Base-by-base conservation (phyloP, 2,329 filamentous ascomycete genomes). In the Fusarium domesticum region DNA sequence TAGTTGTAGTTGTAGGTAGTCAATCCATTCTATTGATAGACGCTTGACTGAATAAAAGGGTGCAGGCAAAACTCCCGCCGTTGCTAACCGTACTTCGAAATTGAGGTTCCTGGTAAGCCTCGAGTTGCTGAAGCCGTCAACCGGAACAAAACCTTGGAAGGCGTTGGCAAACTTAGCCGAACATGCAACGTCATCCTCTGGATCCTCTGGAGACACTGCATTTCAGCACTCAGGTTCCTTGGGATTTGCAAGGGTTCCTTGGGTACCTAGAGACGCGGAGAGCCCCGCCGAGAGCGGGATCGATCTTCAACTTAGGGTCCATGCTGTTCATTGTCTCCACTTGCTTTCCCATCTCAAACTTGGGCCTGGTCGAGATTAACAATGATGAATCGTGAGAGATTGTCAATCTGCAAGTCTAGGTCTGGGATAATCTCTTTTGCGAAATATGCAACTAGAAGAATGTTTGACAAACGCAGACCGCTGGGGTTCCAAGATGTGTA, bases 211-310 rank as follows among this genome's bases (percentile, higher is more conserved):
- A 41, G 47, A 47, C 50, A 15, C 47, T 48, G 42, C 35, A 44
- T 37, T 40, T 47, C 43, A 48, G 39, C 47, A 45, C 20, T 41
- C 35, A 35, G 28, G 37, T 25, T 37, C 42, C 23, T 43, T 39
- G 30, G 36, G 45, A 31, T n/a, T 14, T 15, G 47, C 45, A 48
- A 40, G 45, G 23, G 45, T 42, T 43, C n/a, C n/a, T n/a, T n/a
- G n/a, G n/a, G n/a, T n/a, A n/a, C n/a, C n/a, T 42, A 50, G 50
- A 35, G 45, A 39, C 45, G 49, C 41, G 43, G 51, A 39, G 46
- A 49, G 49, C 56, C 57, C 57, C 57, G 47, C 55, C 42, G 40
- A 31, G 42, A 51, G 47, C 51, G 54, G 57, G 46, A 39, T 41
- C 43, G 57, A 60, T 60, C 54, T 48, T 48, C 50, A 47, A 40